Evolutionary conservation across 2,329 filamentous ascomycete genomes (phyloP).

Genomic region (Trematosphaeria pertusa): DNA sequence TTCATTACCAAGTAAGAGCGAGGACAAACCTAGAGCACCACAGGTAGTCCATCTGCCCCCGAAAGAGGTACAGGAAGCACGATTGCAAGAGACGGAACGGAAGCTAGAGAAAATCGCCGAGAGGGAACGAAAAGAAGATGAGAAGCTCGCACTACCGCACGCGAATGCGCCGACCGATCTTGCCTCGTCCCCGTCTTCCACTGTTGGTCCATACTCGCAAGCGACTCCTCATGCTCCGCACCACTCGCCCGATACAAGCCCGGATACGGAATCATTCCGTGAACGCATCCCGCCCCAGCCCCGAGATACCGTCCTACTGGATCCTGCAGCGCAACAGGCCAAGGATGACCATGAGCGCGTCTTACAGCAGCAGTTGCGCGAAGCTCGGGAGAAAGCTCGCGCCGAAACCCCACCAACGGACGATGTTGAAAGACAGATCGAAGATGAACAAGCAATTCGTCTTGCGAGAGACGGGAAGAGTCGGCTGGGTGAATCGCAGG

Average conservation of each 20-base stretch:
- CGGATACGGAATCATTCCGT: conserved; percentile 65
- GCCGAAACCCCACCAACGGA: conserved; percentile 58
- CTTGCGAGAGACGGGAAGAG: conserved; percentile 42
- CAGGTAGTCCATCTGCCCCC: conserved; percentile 57
- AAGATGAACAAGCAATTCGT: conserved; percentile 59
- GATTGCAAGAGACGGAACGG: conserved; percentile 50
- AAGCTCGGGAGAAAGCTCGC: conserved; percentile 51
- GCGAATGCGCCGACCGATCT: conserved; percentile 34
- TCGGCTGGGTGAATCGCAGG: conserved; percentile 28
- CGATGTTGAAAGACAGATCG: conserved; percentile 64
- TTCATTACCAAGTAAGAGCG: conserved; percentile 13
- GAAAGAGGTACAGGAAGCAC: conserved; percentile 58
- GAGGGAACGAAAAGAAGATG: conserved; percentile 49
- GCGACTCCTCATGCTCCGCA: conserved; percentile 74
- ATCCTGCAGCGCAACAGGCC: conserved; percentile 47
- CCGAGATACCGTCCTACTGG: conserved; percentile 39
- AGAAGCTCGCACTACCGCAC: conserved; percentile 37
- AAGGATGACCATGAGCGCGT: conserved; percentile 63
- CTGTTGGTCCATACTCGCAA: conserved; percentile 71
- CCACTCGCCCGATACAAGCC: conserved; percentile 75
- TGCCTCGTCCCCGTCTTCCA: conserved; percentile 67
- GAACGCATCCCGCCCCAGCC: conserved; percentile 38
- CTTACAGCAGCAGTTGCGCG: conserved; percentile 58
- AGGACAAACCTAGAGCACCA: conserved; percentile 30
- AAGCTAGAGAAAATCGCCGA: conserved; percentile 47